Conservation (phyloP, 2,329 filamentous ascomycete genomes). For the Exophiala sp. region DNA sequence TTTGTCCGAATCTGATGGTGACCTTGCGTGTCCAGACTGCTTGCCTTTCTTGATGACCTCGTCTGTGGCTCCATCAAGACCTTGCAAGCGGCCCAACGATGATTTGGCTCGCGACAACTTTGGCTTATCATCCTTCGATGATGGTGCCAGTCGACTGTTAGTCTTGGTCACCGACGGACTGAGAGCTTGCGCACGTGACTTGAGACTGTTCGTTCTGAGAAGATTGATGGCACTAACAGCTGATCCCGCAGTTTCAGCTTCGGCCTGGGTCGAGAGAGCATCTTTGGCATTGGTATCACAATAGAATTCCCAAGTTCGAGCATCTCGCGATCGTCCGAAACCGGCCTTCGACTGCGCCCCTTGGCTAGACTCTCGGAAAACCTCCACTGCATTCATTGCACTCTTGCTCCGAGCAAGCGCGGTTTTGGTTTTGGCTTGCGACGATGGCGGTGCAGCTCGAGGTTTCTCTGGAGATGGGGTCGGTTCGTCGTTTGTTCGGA, state of each 20-base stretch:
- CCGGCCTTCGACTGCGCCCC: conserved; percentile 27
- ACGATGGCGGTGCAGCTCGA: conserved; percentile 47
- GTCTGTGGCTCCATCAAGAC: conserved; percentile 30
- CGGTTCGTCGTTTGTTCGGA: conserved; percentile 65
- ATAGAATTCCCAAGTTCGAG: conserved; percentile 86
- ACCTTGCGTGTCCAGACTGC: conserved; percentile 39
- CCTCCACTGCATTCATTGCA: conserved; percentile 14
- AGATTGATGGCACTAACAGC: conserved; percentile 78
- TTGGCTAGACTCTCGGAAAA: conserved; percentile 15
- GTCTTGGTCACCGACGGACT: conserved; percentile 45
- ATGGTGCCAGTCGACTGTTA: conserved; percentile 43
- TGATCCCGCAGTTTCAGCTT: conserved; percentile 75
- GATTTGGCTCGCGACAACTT: conserved; percentile 61
- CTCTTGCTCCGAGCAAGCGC: conserved; percentile 36
- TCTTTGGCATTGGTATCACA: conserved; percentile 77
- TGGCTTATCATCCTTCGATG: conserved; percentile 48
- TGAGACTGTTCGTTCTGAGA: conserved; percentile 66
- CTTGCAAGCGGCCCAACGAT: conserved; percentile 61
- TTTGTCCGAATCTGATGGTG: conserved; percentile 76
- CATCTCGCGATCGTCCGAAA: conserved; percentile 77
- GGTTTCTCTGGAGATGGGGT: conserved; percentile 65
- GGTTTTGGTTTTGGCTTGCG: conserved; percentile 48
- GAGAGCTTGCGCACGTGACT: conserved; percentile 40
- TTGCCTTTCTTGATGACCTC: conserved; percentile 29
- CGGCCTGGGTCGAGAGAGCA: conserved; percentile 74